Evolutionary conservation across 208 protist genomes (phyloP).

Genomic region (Leishmania braziliensis): DNA sequence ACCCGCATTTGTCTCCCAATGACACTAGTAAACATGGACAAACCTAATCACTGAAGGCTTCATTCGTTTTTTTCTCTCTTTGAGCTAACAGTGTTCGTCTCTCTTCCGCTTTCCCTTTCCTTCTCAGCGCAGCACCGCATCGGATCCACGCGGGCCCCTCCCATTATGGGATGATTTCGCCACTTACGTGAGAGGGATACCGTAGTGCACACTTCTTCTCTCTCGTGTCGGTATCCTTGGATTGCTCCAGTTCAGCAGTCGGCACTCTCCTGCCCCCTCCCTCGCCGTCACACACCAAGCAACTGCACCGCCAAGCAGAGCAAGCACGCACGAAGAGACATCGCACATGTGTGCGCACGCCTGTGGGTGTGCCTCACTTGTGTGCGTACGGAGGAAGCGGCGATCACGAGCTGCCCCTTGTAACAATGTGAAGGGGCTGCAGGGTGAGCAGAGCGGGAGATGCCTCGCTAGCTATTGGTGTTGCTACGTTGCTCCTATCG

Average conservation of each 20-base stretch:
- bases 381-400: not conserved
- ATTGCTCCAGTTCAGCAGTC: not conserved
- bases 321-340: not conserved
- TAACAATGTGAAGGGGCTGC: conserved; percentile 1
- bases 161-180: not conserved
- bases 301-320: not conserved
- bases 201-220: not conserved
- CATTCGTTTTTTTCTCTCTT: not conserved
- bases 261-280: not conserved
- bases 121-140: not conserved
- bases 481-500: not conserved
- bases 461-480: not conserved
- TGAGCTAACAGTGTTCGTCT: not conserved
- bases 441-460: not conserved
- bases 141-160: not conserved
- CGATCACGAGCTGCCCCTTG: not conserved
- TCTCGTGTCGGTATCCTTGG: not conserved
- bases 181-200: not conserved
- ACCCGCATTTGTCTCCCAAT: not conserved
- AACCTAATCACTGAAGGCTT: not conserved
- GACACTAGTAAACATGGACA: not conserved
- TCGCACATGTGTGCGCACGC: not conserved
- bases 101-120: not conserved
- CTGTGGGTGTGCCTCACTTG: not conserved
- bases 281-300: not conserved